Percentiles rank a stretch among this genome's conserved stretches.
Evolutionary conservation across 805 yeast genomes (phyloP).

Genomic region (Suhomyces vadensis): DNA sequence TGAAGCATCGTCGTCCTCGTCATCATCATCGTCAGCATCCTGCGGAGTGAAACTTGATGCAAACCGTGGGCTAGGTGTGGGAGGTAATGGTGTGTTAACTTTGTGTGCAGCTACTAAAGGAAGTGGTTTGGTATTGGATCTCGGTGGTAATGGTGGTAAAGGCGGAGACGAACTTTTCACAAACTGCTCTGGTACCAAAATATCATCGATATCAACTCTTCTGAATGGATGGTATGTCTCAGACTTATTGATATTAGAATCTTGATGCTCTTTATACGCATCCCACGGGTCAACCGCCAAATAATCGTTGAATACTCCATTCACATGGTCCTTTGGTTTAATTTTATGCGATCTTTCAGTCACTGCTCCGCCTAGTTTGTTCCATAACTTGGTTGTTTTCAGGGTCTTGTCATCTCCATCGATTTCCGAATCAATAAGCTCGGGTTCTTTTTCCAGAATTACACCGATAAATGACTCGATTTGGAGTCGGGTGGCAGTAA

Average conservation of each 20-base stretch:
- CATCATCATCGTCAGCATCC: slow-evolving; percentile 12
- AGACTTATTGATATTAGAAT: slow-evolving; percentile 23
- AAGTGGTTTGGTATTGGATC: slow-evolving; percentile 2
- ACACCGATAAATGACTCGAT: slow-evolving; percentile 36
- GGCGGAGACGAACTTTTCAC: slow-evolving; percentile 8
- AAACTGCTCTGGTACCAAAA: slow-evolving; percentile 6
- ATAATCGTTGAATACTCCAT: slow-evolving; percentile 35
- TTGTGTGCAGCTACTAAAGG: slow-evolving; percentile 2
- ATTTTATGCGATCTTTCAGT: slow-evolving; percentile 23
- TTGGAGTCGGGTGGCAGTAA: slow-evolving; percentile 38
- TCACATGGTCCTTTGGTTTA: slow-evolving; percentile 27
- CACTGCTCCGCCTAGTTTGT: slow-evolving; percentile 21
- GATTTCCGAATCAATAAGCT: slow-evolving; percentile 36
- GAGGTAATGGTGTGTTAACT: slow-evolving; percentile 8
- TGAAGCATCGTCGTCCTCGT: slow-evolving; percentile 13
- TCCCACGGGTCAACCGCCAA: slow-evolving; percentile 34
- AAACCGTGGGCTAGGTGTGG: not conserved
- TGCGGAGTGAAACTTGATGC: slow-evolving; percentile 9
- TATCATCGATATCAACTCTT: slow-evolving; percentile 10
- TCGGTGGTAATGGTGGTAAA: slow-evolving; percentile 8
- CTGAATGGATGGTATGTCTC: slow-evolving; percentile 33
- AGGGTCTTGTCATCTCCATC: slow-evolving; percentile 30
- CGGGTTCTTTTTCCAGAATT: slow-evolving; percentile 37
- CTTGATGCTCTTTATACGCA: slow-evolving; percentile 28
- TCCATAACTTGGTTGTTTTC: slow-evolving; percentile 28